Conservation (phyloP, 345 rosid species). For the Cardamine occulta region DNA sequence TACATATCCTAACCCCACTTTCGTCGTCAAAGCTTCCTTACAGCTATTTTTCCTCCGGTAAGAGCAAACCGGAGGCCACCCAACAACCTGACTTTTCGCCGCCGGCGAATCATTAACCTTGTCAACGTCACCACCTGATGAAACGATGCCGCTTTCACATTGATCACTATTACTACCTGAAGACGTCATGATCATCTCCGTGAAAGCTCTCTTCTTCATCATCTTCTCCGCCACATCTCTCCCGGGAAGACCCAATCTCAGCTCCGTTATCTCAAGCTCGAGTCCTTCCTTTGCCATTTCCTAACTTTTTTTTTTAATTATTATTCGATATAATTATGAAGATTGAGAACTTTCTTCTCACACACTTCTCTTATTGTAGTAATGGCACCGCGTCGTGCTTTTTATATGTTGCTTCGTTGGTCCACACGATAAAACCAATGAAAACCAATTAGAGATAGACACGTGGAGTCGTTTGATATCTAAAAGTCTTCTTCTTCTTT, state of each 20-base stretch:
- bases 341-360: constrained; percentile 43
- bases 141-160: constrained; percentile 42
- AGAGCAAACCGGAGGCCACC: constrained; percentile 97
- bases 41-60: constrained; percentile 71
- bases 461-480: constrained; percentile 35
- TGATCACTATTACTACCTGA: constrained; percentile 39
- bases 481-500: constrained; percentile 27
- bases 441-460: constrained; percentile 20
- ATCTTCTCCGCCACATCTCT: constrained; percentile 42
- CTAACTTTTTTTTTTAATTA: background rate
- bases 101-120: constrained; percentile 32
- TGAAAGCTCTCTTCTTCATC: constrained; percentile 75
- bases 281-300: constrained; percentile 45
- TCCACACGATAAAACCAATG: constrained; percentile 26
- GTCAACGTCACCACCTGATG: constrained; percentile 42
- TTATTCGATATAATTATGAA: constrained; percentile 16
- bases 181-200: constrained; percentile 54
- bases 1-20: constrained; percentile 51
- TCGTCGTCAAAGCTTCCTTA: constrained; percentile 26
- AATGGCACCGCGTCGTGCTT: constrained; percentile 42
- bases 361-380: constrained; percentile 49
- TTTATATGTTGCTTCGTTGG: constrained; percentile 43
- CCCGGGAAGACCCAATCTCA: constrained; percentile 71
- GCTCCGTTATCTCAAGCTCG: constrained; percentile 87
- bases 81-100: constrained; percentile 72